These are phyloP conservation scores for Xylaria sp. DNA, from an alignment of 2,329 filamentous ascomycete genomes.

Conservation along the genomic window DNA sequence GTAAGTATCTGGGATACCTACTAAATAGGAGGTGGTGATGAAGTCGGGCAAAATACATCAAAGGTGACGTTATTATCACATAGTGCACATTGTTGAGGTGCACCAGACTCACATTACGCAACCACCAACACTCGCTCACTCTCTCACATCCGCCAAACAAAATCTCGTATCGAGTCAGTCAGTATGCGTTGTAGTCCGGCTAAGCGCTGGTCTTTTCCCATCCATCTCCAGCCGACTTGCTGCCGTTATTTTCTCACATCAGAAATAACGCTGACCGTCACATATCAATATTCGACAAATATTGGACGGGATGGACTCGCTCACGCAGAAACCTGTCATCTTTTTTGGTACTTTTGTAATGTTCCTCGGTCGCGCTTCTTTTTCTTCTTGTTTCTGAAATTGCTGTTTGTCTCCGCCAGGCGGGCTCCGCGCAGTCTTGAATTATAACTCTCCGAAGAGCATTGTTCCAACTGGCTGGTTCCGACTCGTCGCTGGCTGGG, in stretches of 20 bases:
- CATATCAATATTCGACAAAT: slow-evolving; percentile 19
- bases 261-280: slow-evolving; percentile 24
- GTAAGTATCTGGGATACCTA: neutral
- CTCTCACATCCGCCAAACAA: neutral
- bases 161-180: neutral
- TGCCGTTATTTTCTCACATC: slow-evolving; percentile 14
- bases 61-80: slow-evolving; percentile 10
- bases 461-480: slow-evolving; percentile 17
- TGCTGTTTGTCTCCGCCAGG: neutral
- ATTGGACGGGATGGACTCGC: neutral
- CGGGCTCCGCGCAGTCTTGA: neutral
- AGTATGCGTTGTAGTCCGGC: slow-evolving; percentile 5
- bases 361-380: neutral
- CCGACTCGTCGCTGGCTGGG: slow-evolving; percentile 8
- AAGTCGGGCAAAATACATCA: neutral
- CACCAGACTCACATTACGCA: neutral
- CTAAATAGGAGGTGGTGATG: neutral
- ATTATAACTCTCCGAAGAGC: neutral
- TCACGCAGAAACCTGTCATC: slow-evolving; percentile 2
- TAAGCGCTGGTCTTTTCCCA: slow-evolving; percentile 20
- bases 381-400: neutral
- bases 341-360: slow-evolving; percentile 2
- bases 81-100: neutral
- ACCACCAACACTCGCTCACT: neutral
- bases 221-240: neutral